Evolutionary conservation across 306 rosid genomes (phyloP).

Genomic region (Glycine tomentella): DNA sequence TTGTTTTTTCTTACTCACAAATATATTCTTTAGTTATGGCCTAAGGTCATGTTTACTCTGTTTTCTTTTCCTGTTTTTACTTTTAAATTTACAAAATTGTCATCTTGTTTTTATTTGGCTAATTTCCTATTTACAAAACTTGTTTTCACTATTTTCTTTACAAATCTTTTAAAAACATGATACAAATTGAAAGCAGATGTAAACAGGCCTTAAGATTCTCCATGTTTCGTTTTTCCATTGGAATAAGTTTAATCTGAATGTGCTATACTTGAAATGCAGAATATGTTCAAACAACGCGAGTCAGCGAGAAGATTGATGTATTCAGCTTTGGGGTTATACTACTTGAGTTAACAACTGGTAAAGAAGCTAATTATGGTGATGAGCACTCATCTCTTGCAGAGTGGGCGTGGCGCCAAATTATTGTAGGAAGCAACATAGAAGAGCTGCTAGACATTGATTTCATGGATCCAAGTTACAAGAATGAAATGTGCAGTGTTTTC

Average conservation of each 20-base stretch:
- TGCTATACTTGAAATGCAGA: slow-evolving; percentile 55
- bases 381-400: slow-evolving; percentile 72
- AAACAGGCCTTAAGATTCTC: too few relatives aligned
- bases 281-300: slow-evolving; percentile 63
- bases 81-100: neutral
- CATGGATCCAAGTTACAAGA: slow-evolving; percentile 55
- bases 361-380: slow-evolving; percentile 67
- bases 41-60: too few relatives aligned
- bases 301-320: slow-evolving; percentile 82
- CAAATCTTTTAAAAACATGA: too few relatives aligned
- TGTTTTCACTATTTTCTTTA: too few relatives aligned
- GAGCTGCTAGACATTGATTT: slow-evolving; percentile 67
- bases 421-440: slow-evolving; percentile 50
- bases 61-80: neutral
- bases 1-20: neutral
- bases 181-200: too few relatives aligned
- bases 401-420: slow-evolving; percentile 73
- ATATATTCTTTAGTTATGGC: neutral
- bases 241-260: neutral
- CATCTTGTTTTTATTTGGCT: too few relatives aligned
- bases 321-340: slow-evolving; percentile 82
- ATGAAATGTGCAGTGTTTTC: slow-evolving; percentile 70
- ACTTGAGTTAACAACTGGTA: slow-evolving; percentile 73
- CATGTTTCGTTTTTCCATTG: too few relatives aligned
- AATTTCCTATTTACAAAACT: too few relatives aligned